Evolutionary conservation across 1,139 yeast genomes (phyloP).

Genomic region (Protomyces gravidus): DNA sequence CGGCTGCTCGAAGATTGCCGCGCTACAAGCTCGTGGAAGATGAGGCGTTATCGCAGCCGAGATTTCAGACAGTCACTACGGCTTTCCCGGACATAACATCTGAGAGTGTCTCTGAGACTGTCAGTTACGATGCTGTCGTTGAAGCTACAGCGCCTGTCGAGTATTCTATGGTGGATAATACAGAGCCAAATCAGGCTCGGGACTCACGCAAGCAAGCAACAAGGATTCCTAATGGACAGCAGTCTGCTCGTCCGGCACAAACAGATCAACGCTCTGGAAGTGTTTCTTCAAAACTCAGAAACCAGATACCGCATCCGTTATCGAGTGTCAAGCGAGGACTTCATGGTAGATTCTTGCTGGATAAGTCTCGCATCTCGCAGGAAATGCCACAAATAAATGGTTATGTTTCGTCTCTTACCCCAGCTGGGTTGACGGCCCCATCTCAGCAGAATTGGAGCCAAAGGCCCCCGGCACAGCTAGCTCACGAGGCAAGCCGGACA

Average conservation of each 20-base stretch:
- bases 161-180: too few species aligned
- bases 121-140: not conserved
- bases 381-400: too few species aligned
- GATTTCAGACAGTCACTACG: not conserved
- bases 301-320: not conserved
- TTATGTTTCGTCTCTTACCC: not conserved
- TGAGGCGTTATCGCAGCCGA: not conserved
- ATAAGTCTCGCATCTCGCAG: too few species aligned
- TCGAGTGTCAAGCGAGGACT: slow-evolving; percentile 6
- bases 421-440: not conserved
- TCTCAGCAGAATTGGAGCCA: not conserved
- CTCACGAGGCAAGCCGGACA: not conserved
- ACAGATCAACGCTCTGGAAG: too few species aligned
- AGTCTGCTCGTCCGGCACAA: not conserved
- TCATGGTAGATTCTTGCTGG: slow-evolving; percentile 12
- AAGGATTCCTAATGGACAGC: not conserved
- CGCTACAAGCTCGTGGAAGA: not conserved
- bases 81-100: not conserved
- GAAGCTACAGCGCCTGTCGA: not conserved
- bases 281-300: not conserved
- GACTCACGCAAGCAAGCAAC: not conserved
- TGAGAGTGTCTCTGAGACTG: not conserved
- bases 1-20: not conserved
- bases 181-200: not conserved
- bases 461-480: too few species aligned